Conservation (phyloP, 495 filamentous ascomycete genomes). For the Neurospora cerealis region DNA sequence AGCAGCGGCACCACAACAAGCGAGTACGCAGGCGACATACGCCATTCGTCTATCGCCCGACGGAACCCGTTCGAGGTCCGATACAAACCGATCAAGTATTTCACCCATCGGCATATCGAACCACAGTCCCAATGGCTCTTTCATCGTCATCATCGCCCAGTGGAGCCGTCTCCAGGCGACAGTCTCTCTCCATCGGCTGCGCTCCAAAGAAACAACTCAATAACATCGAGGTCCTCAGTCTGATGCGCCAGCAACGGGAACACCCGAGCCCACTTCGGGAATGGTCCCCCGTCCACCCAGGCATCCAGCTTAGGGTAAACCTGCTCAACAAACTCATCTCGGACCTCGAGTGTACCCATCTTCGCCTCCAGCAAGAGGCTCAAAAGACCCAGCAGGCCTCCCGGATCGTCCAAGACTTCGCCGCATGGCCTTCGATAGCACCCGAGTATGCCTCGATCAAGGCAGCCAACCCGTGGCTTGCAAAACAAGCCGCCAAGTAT, state of each 20-base stretch:
- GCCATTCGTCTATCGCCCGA: not conserved
- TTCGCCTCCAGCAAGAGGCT: not conserved
- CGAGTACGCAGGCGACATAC: not conserved
- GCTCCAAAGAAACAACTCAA: not conserved
- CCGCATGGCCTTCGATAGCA: not conserved
- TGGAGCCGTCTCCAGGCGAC: not conserved
- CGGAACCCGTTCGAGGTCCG: not conserved
- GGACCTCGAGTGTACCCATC: not conserved
- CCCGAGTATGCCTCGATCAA: not conserved
- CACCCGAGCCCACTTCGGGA: not conserved
- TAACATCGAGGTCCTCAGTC: not conserved
- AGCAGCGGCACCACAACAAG: not conserved
- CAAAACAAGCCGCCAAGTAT: not conserved
- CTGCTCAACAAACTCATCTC: not conserved
- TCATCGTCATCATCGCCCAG: not conserved
- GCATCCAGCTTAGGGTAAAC: not conserved
- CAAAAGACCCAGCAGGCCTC: not conserved
- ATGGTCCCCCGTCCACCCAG: not conserved
- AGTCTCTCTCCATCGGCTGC: not conserved
- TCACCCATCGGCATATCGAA: not conserved
- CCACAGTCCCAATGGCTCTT: not conserved
- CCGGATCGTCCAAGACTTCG: not conserved
- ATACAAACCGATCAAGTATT: not conserved
- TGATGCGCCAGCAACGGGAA: not conserved
- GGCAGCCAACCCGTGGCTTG: not conserved